Percentiles rank a stretch among this genome's conserved stretches.
Conservation (phyloP, 2,329 filamentous ascomycete genomes). For the Epichloe typhina region DNA sequence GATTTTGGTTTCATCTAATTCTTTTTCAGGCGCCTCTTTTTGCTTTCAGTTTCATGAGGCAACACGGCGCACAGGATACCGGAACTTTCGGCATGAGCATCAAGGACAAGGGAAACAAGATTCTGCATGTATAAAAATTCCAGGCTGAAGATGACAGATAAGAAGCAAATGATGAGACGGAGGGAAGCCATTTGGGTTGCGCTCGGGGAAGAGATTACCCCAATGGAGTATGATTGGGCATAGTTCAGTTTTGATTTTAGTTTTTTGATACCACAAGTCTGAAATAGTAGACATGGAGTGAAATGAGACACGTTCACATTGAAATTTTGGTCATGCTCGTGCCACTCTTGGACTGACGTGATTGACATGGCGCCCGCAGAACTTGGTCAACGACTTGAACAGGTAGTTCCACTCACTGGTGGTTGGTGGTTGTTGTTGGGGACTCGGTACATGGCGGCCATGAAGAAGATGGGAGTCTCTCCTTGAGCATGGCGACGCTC, state of each 20-base stretch:
- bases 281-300: not conserved
- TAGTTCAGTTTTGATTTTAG: not conserved
- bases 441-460: too few species aligned
- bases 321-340: not conserved
- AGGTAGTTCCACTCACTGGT: too few species aligned
- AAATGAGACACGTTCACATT: too few species aligned
- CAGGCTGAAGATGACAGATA: not conserved
- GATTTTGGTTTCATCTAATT: not conserved
- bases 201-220: not conserved
- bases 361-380: not conserved
- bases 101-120: slow-evolving; percentile 1
- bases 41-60: not conserved
- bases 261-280: slow-evolving; percentile 4
- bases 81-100: slow-evolving; percentile 1
- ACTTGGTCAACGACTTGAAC: too few species aligned
- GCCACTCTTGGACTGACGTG: not conserved
- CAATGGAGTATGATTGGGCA: not conserved
- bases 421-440: too few species aligned
- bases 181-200: not conserved
- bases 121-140: not conserved
- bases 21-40: not conserved
- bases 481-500: too few species aligned
- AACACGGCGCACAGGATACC: slow-evolving; percentile 3
- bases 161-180: not conserved
- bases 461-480: too few species aligned